Conservation (phyloP, 1,284 basidiomycete genomes). For the Kalmanozyma brasiliensis region DNA sequence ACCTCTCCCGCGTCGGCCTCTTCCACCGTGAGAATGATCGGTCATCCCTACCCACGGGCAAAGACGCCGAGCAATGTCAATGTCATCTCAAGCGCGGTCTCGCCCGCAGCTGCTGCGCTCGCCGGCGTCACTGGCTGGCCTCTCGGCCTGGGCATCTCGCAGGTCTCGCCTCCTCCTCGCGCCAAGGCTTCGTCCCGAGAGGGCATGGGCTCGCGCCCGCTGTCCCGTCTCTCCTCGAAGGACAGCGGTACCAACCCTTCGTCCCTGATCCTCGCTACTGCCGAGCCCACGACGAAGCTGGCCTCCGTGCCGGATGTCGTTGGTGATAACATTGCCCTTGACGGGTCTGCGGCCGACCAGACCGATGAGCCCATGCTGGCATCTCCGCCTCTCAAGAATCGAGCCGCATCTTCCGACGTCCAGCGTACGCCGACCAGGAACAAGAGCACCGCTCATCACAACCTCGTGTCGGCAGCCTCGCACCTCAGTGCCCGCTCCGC, state of each 20-base stretch:
- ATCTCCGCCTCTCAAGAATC: not conserved
- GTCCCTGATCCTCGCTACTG: not conserved
- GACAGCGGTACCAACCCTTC: not conserved
- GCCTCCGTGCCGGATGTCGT: not conserved
- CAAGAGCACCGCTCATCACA: slow-evolving; percentile 2
- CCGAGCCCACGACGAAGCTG: not conserved
- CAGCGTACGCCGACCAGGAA: slow-evolving; percentile 45
- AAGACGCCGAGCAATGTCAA: slow-evolving; percentile 28
- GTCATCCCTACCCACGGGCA: slow-evolving; percentile 32
- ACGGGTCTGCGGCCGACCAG: not conserved
- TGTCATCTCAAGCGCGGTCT: not conserved
- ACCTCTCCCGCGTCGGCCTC: no score
- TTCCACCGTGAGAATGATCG: slow-evolving; percentile 3
- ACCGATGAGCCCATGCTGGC: slow-evolving; percentile 23
- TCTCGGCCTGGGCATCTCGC: slow-evolving; percentile 20
- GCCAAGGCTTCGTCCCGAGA: slow-evolving; percentile 10
- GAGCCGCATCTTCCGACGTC: slow-evolving; percentile 8
- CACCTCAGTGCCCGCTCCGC: not conserved
- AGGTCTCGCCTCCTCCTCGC: slow-evolving; percentile 33
- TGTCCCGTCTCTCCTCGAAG: slow-evolving; percentile 16
- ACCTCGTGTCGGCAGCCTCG: not conserved
- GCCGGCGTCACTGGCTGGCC: slow-evolving; percentile 7
- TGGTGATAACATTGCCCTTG: no score
- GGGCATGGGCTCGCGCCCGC: slow-evolving; percentile 7
- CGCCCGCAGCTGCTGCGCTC: slow-evolving; percentile 3